Base-by-base conservation (phyloP, 768 basidiomycete genomes). In the Suillus sp. region DNA sequence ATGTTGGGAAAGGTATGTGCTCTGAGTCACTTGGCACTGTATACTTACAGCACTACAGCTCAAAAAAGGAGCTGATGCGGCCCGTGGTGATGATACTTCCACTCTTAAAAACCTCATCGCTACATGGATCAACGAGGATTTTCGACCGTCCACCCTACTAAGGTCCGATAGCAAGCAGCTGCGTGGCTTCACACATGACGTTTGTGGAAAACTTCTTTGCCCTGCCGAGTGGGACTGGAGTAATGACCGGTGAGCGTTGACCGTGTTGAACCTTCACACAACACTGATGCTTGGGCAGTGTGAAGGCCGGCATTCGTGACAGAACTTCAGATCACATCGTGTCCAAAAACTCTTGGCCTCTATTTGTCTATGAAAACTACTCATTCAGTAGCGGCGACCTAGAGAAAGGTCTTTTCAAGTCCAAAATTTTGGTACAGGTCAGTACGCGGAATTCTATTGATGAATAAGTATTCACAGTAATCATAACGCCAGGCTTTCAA, bases 321-420 rank as follows among this genome's bases (percentile, higher is more conserved):
- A 57, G 62, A 22, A 22, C 62, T 40, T 59, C 60, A 8, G 62
- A 64, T 14, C 66, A 35, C 45, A 27, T 48, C 22, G 60, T 65
- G 2, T 67, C 66, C 2, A 63, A 65, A 22, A 45, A 62, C 32
- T 62, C 43, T 4, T 68, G 68, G 66, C 66, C 66, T n/a, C 18
- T 38, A 5, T 69, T 67, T 35, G 38, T 70, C 2, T 71, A 69
- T 56, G 22, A 30, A 20, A 14, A 32, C 18, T 47, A 60, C 32
- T 34, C 0, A 9, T 16, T 18, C 43, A 25, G n/a, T 16, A 16
- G 56, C 14, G 43, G 35, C 11, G 16, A 60, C 34, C 42, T 60
- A 8, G 67, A 69, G 61, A 38, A 60, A 53, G 61, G 65, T 25
- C 62, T 68, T 22, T 64, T 71, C 43, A 54, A 65, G 53, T 50